phyloP scores from a whole-genome alignment of 2,329 filamentous ascomycete genomes.

The Aspergillus tubingensis region DNA sequence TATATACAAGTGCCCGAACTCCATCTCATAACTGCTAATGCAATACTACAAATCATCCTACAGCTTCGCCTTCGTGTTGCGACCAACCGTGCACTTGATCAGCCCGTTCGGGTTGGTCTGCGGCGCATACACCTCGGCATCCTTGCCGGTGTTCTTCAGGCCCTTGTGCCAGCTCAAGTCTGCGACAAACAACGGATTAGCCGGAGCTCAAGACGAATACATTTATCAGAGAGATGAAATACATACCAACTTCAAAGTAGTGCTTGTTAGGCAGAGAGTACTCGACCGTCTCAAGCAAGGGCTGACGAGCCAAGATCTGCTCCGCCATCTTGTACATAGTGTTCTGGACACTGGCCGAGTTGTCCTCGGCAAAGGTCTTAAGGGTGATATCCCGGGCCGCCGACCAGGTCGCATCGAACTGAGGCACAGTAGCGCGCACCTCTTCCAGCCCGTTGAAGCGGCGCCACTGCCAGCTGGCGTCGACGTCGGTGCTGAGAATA shows the following conservation, averaged over 20 bases:
- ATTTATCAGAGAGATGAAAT: not conserved
- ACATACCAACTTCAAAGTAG: conserved; percentile 83
- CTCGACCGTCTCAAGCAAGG: conserved; percentile 70
- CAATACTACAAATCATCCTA: conserved; percentile 20
- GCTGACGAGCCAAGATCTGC: conserved; percentile 74
- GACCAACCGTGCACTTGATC: conserved; percentile 82
- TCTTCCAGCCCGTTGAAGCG: conserved; percentile 66
- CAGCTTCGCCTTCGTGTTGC: conserved; percentile 36
- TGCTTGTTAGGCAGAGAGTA: conserved; percentile 97
- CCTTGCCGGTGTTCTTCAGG: conserved; percentile 88
- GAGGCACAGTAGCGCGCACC: conserved; percentile 63
- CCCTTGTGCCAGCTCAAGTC: conserved; percentile 97
- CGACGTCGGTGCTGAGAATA: conserved; percentile 90
- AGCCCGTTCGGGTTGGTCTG: conserved; percentile 92
- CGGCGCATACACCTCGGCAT: conserved; percentile 93
- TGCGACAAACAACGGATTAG: conserved; percentile 38
- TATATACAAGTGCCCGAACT: conserved; percentile 21
- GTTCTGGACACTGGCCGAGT: conserved; percentile 89
- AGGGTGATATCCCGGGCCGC: conserved; percentile 82
- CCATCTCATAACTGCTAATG: conserved; percentile 9
- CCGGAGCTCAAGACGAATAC: not conserved
- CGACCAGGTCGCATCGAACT: conserved; percentile 79
- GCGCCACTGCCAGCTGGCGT: conserved; percentile 84
- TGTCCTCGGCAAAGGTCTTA: conserved; percentile 84
- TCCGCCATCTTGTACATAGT: conserved; percentile 99